phyloP scores from a whole-genome alignment of 2,329 filamentous ascomycete species.

The Fusarium sp. region DNA sequence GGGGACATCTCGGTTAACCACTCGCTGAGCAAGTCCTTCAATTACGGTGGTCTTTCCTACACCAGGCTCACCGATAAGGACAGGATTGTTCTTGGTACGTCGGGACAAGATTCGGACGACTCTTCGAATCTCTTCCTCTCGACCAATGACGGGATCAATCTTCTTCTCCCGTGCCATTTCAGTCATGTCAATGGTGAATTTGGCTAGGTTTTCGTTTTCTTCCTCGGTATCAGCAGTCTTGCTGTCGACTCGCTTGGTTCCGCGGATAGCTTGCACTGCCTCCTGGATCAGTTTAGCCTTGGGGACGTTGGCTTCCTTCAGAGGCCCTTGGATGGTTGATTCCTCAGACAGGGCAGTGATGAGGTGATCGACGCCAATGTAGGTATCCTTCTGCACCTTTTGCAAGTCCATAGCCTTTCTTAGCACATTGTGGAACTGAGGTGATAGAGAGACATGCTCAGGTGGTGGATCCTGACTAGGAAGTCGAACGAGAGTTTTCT shows the following conservation, averaged over 20 bases:
- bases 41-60: constrained; percentile 99
- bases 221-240: constrained; percentile 94
- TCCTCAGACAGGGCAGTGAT: constrained; percentile 90
- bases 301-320: constrained; percentile 90
- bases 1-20: constrained; percentile 96
- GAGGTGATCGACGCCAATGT: constrained; percentile 93
- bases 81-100: constrained; percentile 98
- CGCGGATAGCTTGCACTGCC: constrained; percentile 90
- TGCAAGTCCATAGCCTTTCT: constrained; percentile 88
- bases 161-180: constrained; percentile 96
- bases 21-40: constrained; percentile 92
- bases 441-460: constrained; percentile 85
- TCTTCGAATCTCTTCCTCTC: constrained; percentile 94
- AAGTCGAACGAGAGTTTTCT: constrained; percentile 89
- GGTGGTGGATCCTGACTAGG: constrained; percentile 96
- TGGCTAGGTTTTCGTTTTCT: constrained; percentile 95
- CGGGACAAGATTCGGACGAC: constrained; percentile 92
- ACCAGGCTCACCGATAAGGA: constrained; percentile 96
- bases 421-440: constrained; percentile 83
- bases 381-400: constrained; percentile 97
- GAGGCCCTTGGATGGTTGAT: constrained; percentile 73
- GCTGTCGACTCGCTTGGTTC: constrained; percentile 92
- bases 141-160: constrained; percentile 95
- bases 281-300: constrained; percentile 91
- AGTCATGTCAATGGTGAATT: constrained; percentile 99